Evolutionary conservation across 768 basidiomycete species (phyloP), one percentile per base, ranked within the genome.

Genomic region (Mrakia blollopis): DNA sequence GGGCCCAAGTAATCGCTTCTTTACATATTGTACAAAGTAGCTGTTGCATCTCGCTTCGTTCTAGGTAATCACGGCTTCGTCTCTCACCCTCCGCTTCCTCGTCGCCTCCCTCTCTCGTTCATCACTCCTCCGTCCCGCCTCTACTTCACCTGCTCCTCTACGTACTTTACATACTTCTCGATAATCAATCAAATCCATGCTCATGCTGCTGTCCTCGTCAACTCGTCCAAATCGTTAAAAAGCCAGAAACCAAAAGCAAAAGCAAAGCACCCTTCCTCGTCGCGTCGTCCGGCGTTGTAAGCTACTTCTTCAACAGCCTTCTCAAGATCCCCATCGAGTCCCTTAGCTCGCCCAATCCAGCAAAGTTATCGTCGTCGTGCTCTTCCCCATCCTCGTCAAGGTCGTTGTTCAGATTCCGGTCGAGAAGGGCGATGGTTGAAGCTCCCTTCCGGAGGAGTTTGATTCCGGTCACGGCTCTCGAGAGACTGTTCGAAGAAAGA

Each of bases 261-360:
- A 28, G 25, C 23, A 57, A 25, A 57, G 25, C 57, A 10, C 18
- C 57, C 57, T n/a, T 28, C 57, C 57, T 57, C n/a, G n/a, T 25
- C 57, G 13, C 57, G 25, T 57, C 57, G 3, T 3, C 3, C 6
- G 2, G 23, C 25, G 8, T 57, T 25, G 2, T 2, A 25, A 25
- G 9, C n/a, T 57, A 57, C 57, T n/a, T 57, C 57, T 28, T 57
- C 57, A 57, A n/a, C 63, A 65, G 37, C 63, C 63, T 65, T 14
- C 37, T 65, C 63, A 65, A 25, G 57, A 57, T 65, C 5, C 9
- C 21, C 63, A 39, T 35, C 23, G 32, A 25, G 37, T 65, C 67
- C 41, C 41, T 41, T 41, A 41, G 35, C 37, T 69, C 67, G 35
- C 37, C 14, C 37, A 39, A 9, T 6, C 41, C 67, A 1, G 8